These are phyloP conservation scores for Vitis hybrid DNA, from an alignment of 177 flowering plant species.

Conservation along the genomic window DNA sequence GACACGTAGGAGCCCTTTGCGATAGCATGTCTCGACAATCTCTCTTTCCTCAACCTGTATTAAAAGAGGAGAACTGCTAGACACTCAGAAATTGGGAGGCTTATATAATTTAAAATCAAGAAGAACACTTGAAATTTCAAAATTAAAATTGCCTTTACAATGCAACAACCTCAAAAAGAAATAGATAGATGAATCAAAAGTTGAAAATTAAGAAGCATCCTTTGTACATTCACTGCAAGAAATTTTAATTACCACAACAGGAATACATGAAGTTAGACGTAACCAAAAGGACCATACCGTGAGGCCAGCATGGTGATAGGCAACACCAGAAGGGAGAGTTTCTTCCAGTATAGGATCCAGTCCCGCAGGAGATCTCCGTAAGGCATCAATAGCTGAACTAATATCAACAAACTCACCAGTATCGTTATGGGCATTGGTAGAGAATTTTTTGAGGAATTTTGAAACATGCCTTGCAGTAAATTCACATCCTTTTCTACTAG, in stretches of 20 bases:
- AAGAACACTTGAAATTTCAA: not conserved
- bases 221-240: not conserved
- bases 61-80: constrained; percentile 6
- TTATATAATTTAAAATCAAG: not conserved
- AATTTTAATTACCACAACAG: not conserved
- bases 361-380: constrained; percentile 80
- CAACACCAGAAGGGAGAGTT: constrained; percentile 93
- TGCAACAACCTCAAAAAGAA: not conserved
- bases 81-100: not conserved
- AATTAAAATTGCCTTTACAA: not conserved
- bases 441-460: constrained; percentile 60
- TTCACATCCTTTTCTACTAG: constrained; percentile 97
- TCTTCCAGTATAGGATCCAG: constrained; percentile 86
- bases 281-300: constrained; percentile 48
- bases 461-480: constrained; percentile 90
- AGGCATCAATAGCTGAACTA: constrained; percentile 75
- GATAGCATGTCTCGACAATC: constrained; percentile 89
- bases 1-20: constrained; percentile 85
- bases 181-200: not conserved
- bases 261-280: not conserved
- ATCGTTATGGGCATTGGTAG: constrained; percentile 32
- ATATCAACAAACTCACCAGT: constrained; percentile 55
- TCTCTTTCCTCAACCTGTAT: constrained; percentile 95
- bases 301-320: constrained; percentile 99
- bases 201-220: constrained; percentile 4